Evolutionary conservation across 768 basidiomycete species (phyloP).

Genomic region (Boletus patriciae): DNA sequence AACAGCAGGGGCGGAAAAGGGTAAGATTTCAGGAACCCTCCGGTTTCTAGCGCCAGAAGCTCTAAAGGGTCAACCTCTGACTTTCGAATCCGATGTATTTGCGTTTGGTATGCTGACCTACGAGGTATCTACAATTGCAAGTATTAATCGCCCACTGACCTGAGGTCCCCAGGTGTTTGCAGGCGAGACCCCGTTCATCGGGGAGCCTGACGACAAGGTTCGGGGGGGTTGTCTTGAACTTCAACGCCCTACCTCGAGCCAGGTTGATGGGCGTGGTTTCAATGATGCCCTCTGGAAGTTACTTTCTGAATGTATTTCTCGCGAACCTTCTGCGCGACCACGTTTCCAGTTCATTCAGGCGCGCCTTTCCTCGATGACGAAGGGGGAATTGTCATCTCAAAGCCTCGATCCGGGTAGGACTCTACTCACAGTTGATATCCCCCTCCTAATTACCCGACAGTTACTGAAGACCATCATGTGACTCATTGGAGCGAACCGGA

Average conservation of each 20-base stretch:
- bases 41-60: constrained; percentile 36
- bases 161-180: constrained; percentile 8
- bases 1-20: constrained; percentile 18
- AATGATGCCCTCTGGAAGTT: constrained; percentile 7
- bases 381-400: neutral
- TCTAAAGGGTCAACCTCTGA: constrained; percentile 7
- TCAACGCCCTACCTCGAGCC: neutral
- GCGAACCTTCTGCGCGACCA: neutral
- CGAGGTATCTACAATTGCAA: constrained; percentile 16
- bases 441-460: neutral
- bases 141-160: neutral
- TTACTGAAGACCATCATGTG: too few relatives aligned
- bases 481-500: too few relatives aligned
- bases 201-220: neutral
- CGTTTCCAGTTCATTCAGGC: constrained; percentile 1
- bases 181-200: constrained; percentile 7
- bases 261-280: neutral
- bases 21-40: constrained; percentile 25
- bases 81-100: constrained; percentile 29
- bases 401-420: neutral
- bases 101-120: constrained; percentile 34
- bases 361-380: neutral
- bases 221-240: neutral
- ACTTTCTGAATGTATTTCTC: constrained; percentile 3
- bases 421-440: too few relatives aligned